A percentile compares a stretch with the other conserved stretches of the same genome.
Conservation (phyloP, 2,329 filamentous ascomycete genomes). For the Thermothelomyces thermophilus region DNA sequence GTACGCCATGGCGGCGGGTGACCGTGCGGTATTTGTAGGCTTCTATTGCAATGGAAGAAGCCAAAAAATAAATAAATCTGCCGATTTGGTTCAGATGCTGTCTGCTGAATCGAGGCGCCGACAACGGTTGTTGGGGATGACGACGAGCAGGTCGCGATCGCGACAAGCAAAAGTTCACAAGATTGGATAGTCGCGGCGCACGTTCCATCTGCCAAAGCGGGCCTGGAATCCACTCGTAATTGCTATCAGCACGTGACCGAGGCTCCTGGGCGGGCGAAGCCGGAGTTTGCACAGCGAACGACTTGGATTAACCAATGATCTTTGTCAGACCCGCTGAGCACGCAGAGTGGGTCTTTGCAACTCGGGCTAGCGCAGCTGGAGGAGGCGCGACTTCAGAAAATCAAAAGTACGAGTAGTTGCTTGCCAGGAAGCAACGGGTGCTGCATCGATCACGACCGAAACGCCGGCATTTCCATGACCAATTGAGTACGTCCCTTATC, state of each 20-base stretch:
- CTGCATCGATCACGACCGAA: not conserved
- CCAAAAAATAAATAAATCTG: too few species aligned
- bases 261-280: not conserved
- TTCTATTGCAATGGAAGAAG: too few species aligned
- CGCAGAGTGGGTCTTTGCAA: not conserved
- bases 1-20: conserved; percentile 43
- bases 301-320: conserved; percentile 5
- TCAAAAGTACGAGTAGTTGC: not conserved
- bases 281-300: conserved; percentile 12
- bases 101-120: too few species aligned
- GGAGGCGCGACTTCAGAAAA: conserved; percentile 16
- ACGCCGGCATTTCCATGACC: conserved; percentile 11
- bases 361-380: not conserved
- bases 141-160: conserved; percentile 4
- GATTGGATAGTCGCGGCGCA: conserved; percentile 3
- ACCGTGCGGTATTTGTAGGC: too few species aligned
- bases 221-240: too few species aligned
- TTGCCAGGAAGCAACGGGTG: not conserved
- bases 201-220: conserved; percentile 1
- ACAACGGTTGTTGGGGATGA: too few species aligned
- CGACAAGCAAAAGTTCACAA: conserved; percentile 17
- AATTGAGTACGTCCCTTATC: conserved; percentile 14
- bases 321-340: conserved; percentile 2
- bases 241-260: not conserved
- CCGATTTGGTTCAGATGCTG: too few species aligned